Evolutionary conservation across 2,329 filamentous ascomycete genomes (phyloP).

Genomic region (Ceratocystis cubensis): DNA sequence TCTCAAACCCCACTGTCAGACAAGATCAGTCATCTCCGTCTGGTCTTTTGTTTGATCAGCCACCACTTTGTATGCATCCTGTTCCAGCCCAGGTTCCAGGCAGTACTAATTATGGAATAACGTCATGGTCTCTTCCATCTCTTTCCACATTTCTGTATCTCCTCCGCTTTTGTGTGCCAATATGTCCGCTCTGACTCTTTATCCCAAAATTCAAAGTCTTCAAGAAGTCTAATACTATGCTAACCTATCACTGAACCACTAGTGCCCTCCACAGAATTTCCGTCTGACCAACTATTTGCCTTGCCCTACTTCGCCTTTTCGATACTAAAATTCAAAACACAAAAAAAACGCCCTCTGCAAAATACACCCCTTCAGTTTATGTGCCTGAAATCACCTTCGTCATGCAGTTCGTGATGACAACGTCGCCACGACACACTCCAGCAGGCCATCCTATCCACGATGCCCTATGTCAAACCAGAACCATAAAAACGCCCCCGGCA

Average conservation of each 20-base stretch:
- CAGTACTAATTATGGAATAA: constrained; percentile 7
- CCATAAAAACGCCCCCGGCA: constrained; percentile 35
- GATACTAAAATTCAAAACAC: neutral
- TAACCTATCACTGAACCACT: neutral
- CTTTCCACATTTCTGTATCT: neutral
- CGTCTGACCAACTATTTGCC: neutral
- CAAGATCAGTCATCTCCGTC: neutral
- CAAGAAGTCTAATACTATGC: neutral
- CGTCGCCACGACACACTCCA: constrained; percentile 14
- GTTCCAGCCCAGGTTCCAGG: constrained; percentile 1
- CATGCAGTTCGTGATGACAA: constrained; percentile 19
- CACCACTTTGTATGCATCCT: neutral
- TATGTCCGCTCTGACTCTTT: neutral
- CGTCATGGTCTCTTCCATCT: neutral
- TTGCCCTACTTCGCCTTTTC: neutral
- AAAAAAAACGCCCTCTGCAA: neutral
- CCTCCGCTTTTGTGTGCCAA: neutral
- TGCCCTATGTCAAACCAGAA: constrained; percentile 5
- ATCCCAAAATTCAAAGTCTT: neutral
- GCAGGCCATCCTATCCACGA: constrained; percentile 6
- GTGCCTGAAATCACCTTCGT: neutral
- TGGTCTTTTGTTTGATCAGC: constrained; percentile 8
- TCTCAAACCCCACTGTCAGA: neutral
- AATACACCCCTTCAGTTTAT: neutral
- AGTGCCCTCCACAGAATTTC: neutral